These are phyloP conservation scores for Ilyonectria mors-panacis DNA, from an alignment of 2,329 filamentous ascomycete genomes.

Conservation along the genomic window DNA sequence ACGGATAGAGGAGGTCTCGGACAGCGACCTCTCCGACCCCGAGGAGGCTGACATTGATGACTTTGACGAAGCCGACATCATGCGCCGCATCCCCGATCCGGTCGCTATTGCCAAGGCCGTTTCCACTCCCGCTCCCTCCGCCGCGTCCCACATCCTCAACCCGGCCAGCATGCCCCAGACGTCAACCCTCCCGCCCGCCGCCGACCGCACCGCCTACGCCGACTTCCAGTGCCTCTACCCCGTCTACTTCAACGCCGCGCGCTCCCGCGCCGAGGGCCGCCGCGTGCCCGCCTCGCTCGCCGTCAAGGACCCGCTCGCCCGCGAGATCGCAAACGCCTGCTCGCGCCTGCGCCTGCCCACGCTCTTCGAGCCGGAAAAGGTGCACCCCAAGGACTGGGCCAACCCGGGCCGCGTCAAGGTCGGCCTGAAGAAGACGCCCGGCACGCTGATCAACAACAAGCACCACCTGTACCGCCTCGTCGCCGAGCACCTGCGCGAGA, in stretches of 20 bases:
- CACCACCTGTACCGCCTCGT: conserved; percentile 90
- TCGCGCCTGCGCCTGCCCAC: conserved; percentile 78
- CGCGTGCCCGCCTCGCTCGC: conserved; percentile 82
- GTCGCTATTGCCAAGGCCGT: conserved; percentile 41
- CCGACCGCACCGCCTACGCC: conserved; percentile 74
- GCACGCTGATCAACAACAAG: conserved; percentile 74
- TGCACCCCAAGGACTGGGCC: conserved; percentile 96
- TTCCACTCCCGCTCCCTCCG: conserved; percentile 44
- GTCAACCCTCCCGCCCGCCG: conserved; percentile 51
- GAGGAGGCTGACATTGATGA: conserved; percentile 87
- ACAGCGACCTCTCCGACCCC: conserved; percentile 86
- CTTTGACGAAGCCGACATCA: conserved; percentile 71
- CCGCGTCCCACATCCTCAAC: conserved; percentile 42
- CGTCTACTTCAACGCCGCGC: conserved; percentile 89
- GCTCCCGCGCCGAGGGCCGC: conserved; percentile 83
- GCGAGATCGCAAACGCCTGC: conserved; percentile 91
- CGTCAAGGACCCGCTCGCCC: conserved; percentile 87
- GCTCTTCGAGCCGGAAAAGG: conserved; percentile 91
- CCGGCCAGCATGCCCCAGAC: conserved; percentile 50
- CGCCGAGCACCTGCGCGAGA: conserved; percentile 79
- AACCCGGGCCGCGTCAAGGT: conserved; percentile 94
- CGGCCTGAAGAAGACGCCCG: conserved; percentile 64
- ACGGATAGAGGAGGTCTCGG: conserved; percentile 92
- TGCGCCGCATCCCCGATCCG: conserved; percentile 60
- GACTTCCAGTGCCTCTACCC: conserved; percentile 93